Percentiles rank a stretch among this genome's conserved stretches.
Evolutionary conservation across 2,329 filamentous ascomycete species (phyloP).

Genomic region (Alternaria ethzedia): DNA sequence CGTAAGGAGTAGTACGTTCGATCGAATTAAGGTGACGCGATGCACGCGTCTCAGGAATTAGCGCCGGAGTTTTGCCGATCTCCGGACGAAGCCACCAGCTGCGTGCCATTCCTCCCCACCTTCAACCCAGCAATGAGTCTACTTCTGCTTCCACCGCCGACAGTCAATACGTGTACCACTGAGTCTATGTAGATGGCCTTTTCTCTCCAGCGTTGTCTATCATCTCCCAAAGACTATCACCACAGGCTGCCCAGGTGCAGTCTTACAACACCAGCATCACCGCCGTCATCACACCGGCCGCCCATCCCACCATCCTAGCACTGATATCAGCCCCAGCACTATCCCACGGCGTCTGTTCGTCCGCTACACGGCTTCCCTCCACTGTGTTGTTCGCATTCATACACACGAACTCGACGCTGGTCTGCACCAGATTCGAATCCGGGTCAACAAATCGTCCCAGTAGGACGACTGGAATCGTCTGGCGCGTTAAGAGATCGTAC

Average conservation of each 20-base stretch:
- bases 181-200: not conserved
- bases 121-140: not conserved
- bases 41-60: not conserved
- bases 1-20: not conserved
- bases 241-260: too few relatives aligned
- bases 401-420: not conserved
- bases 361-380: not conserved
- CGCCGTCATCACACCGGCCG: not conserved
- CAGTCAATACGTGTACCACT: not conserved
- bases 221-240: too few relatives aligned
- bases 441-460: conserved; percentile 2
- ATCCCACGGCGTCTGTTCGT: not conserved
- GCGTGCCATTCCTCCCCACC: not conserved
- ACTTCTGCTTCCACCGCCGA: not conserved
- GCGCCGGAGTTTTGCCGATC: not conserved
- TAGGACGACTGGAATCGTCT: conserved; percentile 3
- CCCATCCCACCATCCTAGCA: conserved; percentile 2
- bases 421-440: not conserved
- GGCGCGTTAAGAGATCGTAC: conserved; percentile 1
- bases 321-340: not conserved
- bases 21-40: not conserved
- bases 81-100: not conserved
- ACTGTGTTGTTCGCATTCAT: conserved; percentile 1
- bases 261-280: conserved; percentile 2
- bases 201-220: too few relatives aligned